These are phyloP conservation scores for Arachis hypogaea DNA, from an alignment of 306 rosid genomes.

Conservation along the genomic window DNA sequence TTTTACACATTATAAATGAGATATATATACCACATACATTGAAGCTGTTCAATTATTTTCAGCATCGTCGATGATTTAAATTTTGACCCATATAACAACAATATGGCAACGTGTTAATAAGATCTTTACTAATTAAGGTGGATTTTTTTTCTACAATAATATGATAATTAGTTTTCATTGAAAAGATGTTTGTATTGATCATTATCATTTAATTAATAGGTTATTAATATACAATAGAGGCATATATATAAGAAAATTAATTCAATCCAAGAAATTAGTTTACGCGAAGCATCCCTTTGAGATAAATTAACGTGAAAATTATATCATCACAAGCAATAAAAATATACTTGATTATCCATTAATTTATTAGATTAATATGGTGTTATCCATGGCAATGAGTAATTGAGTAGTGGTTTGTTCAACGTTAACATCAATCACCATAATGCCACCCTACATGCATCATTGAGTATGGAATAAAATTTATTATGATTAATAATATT, in stretches of 20 bases:
- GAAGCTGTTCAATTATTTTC: not conserved
- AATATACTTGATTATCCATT: not conserved
- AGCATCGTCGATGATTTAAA: not conserved
- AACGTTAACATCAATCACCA: too few species aligned
- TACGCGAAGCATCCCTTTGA: not conserved
- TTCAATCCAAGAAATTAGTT: not conserved
- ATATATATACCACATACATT: too few species aligned
- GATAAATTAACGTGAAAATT: too few species aligned
- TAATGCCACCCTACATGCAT: too few species aligned
- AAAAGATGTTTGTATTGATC: too few species aligned
- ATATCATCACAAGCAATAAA: not conserved
- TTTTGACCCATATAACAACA: not conserved
- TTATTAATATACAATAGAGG: too few species aligned
- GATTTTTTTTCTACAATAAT: not conserved
- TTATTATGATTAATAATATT: too few species aligned
- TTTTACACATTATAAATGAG: too few species aligned
- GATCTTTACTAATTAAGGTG: not conserved
- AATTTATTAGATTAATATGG: too few species aligned
- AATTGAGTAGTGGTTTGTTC: too few species aligned
- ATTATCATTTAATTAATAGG: not conserved
- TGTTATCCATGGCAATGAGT: too few species aligned
- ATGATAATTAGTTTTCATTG: not conserved
- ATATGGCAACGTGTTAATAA: not conserved
- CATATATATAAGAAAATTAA: not conserved
- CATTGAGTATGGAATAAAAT: too few species aligned